Evolutionary conservation across 2,329 filamentous ascomycete species (phyloP), one percentile per base, ranked within the genome.

Genomic region (Venturiaceae sp.): DNA sequence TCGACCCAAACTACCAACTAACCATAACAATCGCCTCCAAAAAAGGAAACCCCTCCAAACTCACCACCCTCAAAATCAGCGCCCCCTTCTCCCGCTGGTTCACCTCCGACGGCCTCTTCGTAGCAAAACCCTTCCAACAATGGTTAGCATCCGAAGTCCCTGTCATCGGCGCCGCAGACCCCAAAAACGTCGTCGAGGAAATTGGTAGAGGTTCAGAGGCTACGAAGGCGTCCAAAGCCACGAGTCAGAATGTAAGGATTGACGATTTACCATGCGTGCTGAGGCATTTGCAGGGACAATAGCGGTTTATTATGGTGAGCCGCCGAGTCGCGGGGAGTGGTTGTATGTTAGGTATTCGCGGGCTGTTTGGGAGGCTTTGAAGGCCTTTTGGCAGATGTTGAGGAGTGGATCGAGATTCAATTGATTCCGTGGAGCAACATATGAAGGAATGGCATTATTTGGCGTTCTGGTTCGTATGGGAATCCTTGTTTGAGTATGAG

Each of bases 1-100:
- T 92, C 72, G 81, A 86, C 39, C 90, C 91, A 0, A 81, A 84
- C 47, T 99, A 99, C 77, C 81, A 88, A 67, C 75, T 96, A 61
- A 83, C 80, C 46, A 79, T 96, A 55, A 80, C 77, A 52, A 73
- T 83, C 58, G 77, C 66, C 2, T 75, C 66, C 34, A 53, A 34
- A n/a, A 21, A 58, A 36, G 66, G 70, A 34, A 4, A 28, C 46
- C 55, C 26, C 3, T 34, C 13, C 21, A 52, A 75, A 72, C 60
- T 26, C n/a, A 32, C 37, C 19, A 50, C 44, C 26, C 67, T 83
- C 60, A 77, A 83, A 62, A 72, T 91, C 61, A 73, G 79, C 62
- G 80, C 81, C 47, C 80, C 86, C 36, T 92, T 94, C 69, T 82
- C 81, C 34, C 78, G 81, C 57, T 94, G 88, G 87, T 94, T 92